Evolutionary conservation across 306 rosid species (phyloP).

Genomic region (Hippophae tibetana): DNA sequence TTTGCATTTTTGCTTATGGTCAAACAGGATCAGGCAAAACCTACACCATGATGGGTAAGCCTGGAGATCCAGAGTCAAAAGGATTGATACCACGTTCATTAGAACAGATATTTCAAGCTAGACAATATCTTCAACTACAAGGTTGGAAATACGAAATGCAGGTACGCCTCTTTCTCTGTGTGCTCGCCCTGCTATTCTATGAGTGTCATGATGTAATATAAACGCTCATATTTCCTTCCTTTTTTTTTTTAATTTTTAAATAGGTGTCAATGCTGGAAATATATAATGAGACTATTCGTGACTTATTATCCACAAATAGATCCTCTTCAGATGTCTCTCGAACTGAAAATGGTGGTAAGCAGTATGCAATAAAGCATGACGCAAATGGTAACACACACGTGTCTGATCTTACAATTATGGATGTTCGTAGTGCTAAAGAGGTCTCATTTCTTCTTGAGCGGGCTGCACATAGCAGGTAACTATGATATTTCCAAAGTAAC

Average conservation of each 20-base stretch:
- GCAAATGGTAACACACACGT: constrained; percentile 68
- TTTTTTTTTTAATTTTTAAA: constrained; percentile 8
- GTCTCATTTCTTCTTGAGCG: constrained; percentile 75
- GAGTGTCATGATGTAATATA: neutral
- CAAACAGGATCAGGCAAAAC: constrained; percentile 99
- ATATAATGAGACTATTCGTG: constrained; percentile 86
- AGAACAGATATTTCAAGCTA: constrained; percentile 85
- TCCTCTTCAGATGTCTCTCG: constrained; percentile 37
- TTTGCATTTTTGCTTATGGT: constrained; percentile 95
- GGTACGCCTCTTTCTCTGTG: constrained; percentile 34
- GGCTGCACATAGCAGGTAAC: constrained; percentile 88
- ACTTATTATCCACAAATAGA: constrained; percentile 58
- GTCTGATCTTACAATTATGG: constrained; percentile 82
- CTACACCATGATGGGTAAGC: constrained; percentile 95
- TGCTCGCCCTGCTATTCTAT: neutral
- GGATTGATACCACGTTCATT: constrained; percentile 90
- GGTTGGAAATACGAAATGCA: constrained; percentile 99
- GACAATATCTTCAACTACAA: constrained; percentile 63
- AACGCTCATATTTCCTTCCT: constrained; percentile 3
- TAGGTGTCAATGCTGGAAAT: constrained; percentile 98
- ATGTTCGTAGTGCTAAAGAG: constrained; percentile 81
- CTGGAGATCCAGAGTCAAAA: constrained; percentile 62
- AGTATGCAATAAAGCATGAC: constrained; percentile 83
- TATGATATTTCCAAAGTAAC: neutral
- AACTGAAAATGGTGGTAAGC: constrained; percentile 68